Evolutionary conservation across 164 flowering plant species (phyloP), one percentile per base, ranked within the genome.

Genomic region (Annona cherimola): DNA sequence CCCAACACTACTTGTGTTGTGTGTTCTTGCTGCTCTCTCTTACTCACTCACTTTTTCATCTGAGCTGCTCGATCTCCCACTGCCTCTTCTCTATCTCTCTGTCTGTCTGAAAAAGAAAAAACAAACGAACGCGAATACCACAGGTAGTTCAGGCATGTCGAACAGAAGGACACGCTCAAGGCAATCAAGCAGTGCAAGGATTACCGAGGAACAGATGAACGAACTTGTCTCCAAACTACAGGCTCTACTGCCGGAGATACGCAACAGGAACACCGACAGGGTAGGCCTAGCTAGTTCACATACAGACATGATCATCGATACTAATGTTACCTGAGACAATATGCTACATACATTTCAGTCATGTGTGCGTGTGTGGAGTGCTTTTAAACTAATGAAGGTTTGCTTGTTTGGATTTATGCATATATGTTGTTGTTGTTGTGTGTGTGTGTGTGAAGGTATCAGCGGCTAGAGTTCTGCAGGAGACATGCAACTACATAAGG

Each of bases 151-250:
- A 54, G 42, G 35, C 19, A 94, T 94, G 98, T 91, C 98, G 2
- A 82, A 88, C 87, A 83, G 98, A 83, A 91, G 98, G 74, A 90
- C 97, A 2, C 90, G 94, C 66, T 89, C 98, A 4, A 84, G 88
- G 79, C 84, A 79, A 74, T 73, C 80, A 0, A 74, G 81, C 3
- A 35, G 60, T 68, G 73, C 88, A 3, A 83, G 87, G 72, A 83
- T 83, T 78, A 69, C 76, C 0, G 90, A 88, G 69, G 87, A 85
- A 72, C 88, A 88, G 79, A 86, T 86, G 73, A 80, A 81, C 43
- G 86, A 86, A 9, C 86, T 88, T 12, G 79, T 86, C 6, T 79
- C 86, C 73, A 88, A 84, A 77, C 74, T 88, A 45, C 87, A 87
- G 54, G 84, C 87, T 65, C 83, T 85, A 61, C 82, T 88, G 41